These are phyloP conservation scores for Xylaria sp. DNA, from an alignment of 2,329 filamentous ascomycete genomes.

Conservation along the genomic window DNA sequence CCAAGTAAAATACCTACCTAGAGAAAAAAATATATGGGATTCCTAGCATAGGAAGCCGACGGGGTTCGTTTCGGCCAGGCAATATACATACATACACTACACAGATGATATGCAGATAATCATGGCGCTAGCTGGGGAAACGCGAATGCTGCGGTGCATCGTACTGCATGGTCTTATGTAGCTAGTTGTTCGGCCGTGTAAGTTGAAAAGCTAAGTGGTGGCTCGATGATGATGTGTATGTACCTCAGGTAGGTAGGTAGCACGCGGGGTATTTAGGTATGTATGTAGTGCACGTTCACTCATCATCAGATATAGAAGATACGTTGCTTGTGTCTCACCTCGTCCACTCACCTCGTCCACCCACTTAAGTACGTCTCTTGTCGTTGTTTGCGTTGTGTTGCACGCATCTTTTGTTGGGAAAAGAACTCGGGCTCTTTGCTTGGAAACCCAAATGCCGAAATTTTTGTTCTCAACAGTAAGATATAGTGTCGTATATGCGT, in stretches of 20 bases:
- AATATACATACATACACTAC: not conserved
- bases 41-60: conserved; percentile 30
- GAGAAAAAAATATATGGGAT: not conserved
- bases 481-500: not conserved
- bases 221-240: conserved; percentile 19
- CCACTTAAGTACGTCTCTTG: not conserved
- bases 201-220: not conserved
- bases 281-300: conserved; percentile 10
- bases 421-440: not conserved
- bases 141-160: conserved; percentile 16
- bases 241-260: not conserved
- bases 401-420: not conserved
- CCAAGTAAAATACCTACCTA: not conserved
- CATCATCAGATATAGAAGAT: not conserved
- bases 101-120: conserved; percentile 14
- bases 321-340: not conserved
- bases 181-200: not conserved
- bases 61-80: conserved; percentile 1
- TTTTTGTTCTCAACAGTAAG: not conserved
- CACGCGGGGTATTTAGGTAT: not conserved
- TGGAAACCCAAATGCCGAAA: conserved; percentile 10
- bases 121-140: not conserved
- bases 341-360: not conserved
- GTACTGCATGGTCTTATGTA: conserved; percentile 4
- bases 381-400: not conserved